Base-by-base conservation (phyloP, 495 filamentous ascomycete genomes). In the Oleoguttula mirabilis region DNA sequence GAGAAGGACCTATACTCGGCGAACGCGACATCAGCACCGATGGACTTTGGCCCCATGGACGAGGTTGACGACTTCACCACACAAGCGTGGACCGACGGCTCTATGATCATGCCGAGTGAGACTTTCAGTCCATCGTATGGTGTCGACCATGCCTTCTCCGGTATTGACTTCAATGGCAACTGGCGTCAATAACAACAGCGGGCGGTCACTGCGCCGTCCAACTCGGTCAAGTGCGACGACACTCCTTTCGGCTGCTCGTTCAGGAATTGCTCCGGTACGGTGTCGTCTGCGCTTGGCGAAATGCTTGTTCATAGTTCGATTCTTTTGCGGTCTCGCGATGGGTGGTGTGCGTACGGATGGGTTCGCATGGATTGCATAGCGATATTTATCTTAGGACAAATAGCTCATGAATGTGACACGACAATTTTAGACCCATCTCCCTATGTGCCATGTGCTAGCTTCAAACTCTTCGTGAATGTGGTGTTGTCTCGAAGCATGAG, bases 161-260 rank as follows among this genome's bases (percentile, higher is more conserved):
- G 37, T 21, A 32, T 36, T 8, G 48, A 41, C 23, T 31, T 51
- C 28, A 10, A 16, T 11, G 33, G 17, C 42, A 46, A 32, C 19
- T 51, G 48, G 48, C 1, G 36, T 25, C 48, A 47, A 51, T 51
- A 46, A 51, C 47, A 50, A 10, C 7, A 15, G 32, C 7, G 31
- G 47, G 47, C 47, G 47, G 39, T 37, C 36, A 25, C 19, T 20
- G 4, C 15, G 25, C 32, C 39, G 46, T 46, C 43, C 43, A 45
- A 27, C 42, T 19, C 42, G 12, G 10, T 15, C 34, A 21, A 38
- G 42, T 45, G 42, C 24, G 42, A 45, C 42, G 42, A 45, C 28
- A 21, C 34, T 39, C 11, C 15, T 35, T 35, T 35, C 10, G 8
- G 10, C 8, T 17, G 8, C 15, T 7, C n/a, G n/a, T n/a, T n/a